Conservation (phyloP, 441 rosid genomes). For the Euphorbia celastroides region DNA sequence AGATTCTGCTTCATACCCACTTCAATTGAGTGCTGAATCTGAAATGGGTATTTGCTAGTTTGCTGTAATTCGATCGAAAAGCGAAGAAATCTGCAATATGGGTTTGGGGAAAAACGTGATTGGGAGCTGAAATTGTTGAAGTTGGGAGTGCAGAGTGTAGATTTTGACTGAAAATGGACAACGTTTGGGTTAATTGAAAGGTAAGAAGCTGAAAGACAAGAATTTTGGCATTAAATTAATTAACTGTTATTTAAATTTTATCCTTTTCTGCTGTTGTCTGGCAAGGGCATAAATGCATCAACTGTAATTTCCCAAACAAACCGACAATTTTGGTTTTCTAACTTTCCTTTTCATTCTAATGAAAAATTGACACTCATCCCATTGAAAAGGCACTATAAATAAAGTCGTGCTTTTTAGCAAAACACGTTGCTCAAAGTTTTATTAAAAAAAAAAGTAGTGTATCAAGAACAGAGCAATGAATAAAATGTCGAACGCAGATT, state of each 20-base stretch:
- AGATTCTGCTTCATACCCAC: slow-evolving; percentile 41
- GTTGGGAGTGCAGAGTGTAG: background rate
- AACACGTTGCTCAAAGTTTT: too few relatives aligned
- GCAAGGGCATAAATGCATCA: background rate
- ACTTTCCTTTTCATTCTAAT: too few relatives aligned
- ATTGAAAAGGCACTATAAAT: too few relatives aligned
- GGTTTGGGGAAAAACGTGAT: background rate
- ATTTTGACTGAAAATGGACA: slow-evolving; percentile 1
- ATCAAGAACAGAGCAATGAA: too few relatives aligned
- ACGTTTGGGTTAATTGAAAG: background rate
- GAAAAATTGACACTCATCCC: too few relatives aligned
- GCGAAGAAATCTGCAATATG: background rate
- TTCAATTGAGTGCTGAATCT: background rate
- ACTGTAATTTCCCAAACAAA: background rate
- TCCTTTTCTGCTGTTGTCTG: slow-evolving; percentile 2
- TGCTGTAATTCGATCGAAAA: slow-evolving; percentile 4
- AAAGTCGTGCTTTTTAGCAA: too few relatives aligned
- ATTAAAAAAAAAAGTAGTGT: too few relatives aligned
- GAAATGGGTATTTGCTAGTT: slow-evolving; percentile 19
- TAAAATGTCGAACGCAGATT: too few relatives aligned
- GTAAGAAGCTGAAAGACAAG: too few relatives aligned
- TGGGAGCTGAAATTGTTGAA: background rate
- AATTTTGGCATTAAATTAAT: slow-evolving; percentile 13
- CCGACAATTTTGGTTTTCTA: background rate
- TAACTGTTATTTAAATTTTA: background rate